Conservation (phyloP, 2,329 filamentous ascomycete species). For the Phoma sp. region DNA sequence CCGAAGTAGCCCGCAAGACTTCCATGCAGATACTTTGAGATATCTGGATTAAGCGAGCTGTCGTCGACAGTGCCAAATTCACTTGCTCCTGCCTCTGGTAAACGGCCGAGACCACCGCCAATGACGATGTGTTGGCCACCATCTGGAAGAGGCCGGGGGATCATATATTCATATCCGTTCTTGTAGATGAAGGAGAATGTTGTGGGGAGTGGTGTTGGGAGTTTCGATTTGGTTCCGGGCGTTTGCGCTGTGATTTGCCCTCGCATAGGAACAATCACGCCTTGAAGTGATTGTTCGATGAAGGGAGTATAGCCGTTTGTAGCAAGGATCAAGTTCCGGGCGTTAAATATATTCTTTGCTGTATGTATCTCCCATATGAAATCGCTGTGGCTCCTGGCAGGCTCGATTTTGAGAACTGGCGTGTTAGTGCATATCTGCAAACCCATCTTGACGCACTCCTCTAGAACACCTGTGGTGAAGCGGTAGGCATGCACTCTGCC, state of each 20-base stretch:
- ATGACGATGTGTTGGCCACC: conserved; percentile 64
- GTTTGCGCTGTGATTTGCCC: conserved; percentile 51
- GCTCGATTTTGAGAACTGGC: conserved; percentile 31
- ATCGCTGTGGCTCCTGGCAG: not conserved
- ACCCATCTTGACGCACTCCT: conserved; percentile 35
- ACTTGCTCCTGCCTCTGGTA: conserved; percentile 51
- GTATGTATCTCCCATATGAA: conserved; percentile 32
- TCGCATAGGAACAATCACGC: conserved; percentile 51
- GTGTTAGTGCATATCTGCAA: conserved; percentile 41
- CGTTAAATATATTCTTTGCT: conserved; percentile 22
- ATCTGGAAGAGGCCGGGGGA: conserved; percentile 56
- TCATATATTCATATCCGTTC: conserved; percentile 72
- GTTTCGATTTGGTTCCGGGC: conserved; percentile 46
- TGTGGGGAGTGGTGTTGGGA: conserved; percentile 52
- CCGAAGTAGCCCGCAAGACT: conserved; percentile 62
- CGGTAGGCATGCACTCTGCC: conserved; percentile 44
- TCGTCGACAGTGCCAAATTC: conserved; percentile 67
- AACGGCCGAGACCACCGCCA: conserved; percentile 63
- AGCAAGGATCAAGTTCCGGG: conserved; percentile 37
- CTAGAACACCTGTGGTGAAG: conserved; percentile 38
- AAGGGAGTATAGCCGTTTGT: conserved; percentile 48
- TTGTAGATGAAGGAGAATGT: conserved; percentile 70
- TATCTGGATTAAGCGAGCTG: conserved; percentile 57
- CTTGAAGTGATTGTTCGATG: conserved; percentile 44
- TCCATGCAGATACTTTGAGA: conserved; percentile 57